Conservation (phyloP, 495 filamentous ascomycete species). For the Aspergillus biplanus region DNA sequence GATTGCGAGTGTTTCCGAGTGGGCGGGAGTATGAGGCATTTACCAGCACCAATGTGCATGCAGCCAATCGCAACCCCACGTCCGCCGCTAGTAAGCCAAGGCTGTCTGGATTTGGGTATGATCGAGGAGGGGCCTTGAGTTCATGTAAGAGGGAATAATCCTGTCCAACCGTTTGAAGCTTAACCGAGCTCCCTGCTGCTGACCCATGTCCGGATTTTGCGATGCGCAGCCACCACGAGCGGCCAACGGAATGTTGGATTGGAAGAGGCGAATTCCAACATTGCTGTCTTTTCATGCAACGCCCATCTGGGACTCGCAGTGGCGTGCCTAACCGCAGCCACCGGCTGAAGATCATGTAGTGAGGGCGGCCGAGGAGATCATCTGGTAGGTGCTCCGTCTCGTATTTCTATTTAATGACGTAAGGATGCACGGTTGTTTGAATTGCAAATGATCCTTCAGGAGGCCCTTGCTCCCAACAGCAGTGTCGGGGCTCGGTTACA, state of each 20-base stretch:
- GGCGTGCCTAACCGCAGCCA: constrained; percentile 9
- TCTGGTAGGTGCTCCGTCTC: not conserved
- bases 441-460: not conserved
- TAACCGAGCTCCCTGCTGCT: not conserved
- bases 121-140: not conserved
- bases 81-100: not conserved
- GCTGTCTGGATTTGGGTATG: not conserved
- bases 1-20: not conserved
- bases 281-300: not conserved
- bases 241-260: not conserved
- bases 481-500: not conserved
- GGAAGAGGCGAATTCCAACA: not conserved
- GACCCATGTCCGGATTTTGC: not conserved
- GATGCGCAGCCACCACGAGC: not conserved
- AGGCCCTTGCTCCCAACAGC: not conserved
- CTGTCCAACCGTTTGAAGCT: constrained; percentile 5
- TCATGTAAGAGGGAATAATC: constrained; percentile 24
- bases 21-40: constrained; percentile 19
- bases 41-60: constrained; percentile 13
- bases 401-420: not conserved
- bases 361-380: not conserved
- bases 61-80: constrained; percentile 14
- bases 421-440: not conserved
- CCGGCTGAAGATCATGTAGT: constrained; percentile 4
- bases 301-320: not conserved